phyloP scores from a whole-genome alignment of 108 stramenopile genomes.

The Pseudonitzschia multiseries region DNA sequence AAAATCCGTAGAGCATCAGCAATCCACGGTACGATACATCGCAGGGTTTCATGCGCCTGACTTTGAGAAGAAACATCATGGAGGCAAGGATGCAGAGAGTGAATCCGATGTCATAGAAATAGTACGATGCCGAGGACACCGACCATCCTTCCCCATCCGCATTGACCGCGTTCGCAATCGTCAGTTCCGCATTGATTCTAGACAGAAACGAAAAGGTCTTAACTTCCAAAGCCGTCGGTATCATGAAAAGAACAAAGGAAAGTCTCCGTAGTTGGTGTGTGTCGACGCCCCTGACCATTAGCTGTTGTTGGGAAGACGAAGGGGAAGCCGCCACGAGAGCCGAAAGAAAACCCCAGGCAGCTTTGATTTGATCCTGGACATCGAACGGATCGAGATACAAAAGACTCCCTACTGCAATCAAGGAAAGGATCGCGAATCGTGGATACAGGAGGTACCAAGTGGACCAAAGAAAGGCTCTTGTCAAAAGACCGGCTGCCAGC shows the following conservation, averaged over 20 bases:
- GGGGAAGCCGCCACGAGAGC: not conserved
- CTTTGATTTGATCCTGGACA: constrained; percentile 16
- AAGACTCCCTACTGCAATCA: constrained; percentile 7
- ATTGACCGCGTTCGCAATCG: not conserved
- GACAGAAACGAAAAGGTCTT: constrained; percentile 39
- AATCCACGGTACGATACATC: constrained; percentile 24
- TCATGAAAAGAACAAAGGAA: constrained; percentile 20
- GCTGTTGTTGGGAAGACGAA: not conserved
- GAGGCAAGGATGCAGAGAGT: not conserved
- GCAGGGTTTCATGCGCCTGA: constrained; percentile 4
- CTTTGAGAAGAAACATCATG: constrained; percentile 20
- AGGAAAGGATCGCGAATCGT: constrained; percentile 7
- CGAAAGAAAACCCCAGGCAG: constrained; percentile 1
- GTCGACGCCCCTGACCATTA: constrained; percentile 16
- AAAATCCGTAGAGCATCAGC: constrained; percentile 31
- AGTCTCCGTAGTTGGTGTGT: constrained; percentile 18
- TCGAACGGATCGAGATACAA: constrained; percentile 30
- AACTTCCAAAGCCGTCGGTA: constrained; percentile 37
- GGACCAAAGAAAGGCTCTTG: constrained; percentile 23
- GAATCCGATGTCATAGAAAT: constrained; percentile 5
- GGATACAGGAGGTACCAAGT: constrained; percentile 34
- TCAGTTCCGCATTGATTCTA: constrained; percentile 22
- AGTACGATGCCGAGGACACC: not conserved
- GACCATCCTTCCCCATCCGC: not conserved
- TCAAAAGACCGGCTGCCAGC: constrained; percentile 15